These are phyloP conservation scores for Schizonepeta tenuifolia DNA, from an alignment of 257 asterid genomes.

Conservation along the genomic window DNA sequence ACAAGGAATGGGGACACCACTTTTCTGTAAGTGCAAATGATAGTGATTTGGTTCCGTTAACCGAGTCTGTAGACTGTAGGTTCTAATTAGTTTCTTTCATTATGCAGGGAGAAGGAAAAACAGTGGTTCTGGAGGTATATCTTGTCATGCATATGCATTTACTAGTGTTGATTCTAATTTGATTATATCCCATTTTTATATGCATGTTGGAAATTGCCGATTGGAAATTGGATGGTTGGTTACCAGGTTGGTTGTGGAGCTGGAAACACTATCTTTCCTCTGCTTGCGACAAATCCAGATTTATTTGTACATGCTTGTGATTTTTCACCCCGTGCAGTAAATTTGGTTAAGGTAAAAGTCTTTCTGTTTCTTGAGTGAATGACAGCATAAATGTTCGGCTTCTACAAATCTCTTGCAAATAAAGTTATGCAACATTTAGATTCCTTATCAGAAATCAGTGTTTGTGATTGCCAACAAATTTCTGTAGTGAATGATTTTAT, in stretches of 20 bases:
- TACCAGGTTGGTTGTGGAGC: constrained; percentile 97
- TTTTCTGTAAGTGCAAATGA: constrained; percentile 67
- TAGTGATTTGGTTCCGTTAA: not conserved
- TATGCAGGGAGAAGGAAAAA: constrained; percentile 67
- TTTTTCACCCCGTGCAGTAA: constrained; percentile 92
- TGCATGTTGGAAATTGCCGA: too few species aligned
- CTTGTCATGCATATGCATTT: constrained; percentile 24
- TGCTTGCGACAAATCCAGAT: constrained; percentile 74
- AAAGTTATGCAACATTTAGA: constrained; percentile 4
- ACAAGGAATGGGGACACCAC: constrained; percentile 96
- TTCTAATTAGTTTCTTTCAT: constrained; percentile 24
- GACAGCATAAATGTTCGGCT: not conserved
- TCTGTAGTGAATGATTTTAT: too few species aligned
- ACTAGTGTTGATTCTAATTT: not conserved
- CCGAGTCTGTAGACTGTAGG: not conserved
- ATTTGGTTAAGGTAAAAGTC: constrained; percentile 78
- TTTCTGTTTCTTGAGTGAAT: constrained; percentile 7
- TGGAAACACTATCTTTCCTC: constrained; percentile 91
- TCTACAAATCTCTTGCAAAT: constrained; percentile 24
- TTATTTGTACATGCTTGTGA: constrained; percentile 87
- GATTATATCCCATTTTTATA: too few species aligned
- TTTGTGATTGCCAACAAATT: constrained; percentile 8
- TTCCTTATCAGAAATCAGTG: constrained; percentile 7
- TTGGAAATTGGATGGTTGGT: constrained; percentile 13
- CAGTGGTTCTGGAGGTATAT: constrained; percentile 76